Evolutionary conservation across 2,329 filamentous ascomycete genomes (phyloP).

Genomic region (Diplodia intermedia): DNA sequence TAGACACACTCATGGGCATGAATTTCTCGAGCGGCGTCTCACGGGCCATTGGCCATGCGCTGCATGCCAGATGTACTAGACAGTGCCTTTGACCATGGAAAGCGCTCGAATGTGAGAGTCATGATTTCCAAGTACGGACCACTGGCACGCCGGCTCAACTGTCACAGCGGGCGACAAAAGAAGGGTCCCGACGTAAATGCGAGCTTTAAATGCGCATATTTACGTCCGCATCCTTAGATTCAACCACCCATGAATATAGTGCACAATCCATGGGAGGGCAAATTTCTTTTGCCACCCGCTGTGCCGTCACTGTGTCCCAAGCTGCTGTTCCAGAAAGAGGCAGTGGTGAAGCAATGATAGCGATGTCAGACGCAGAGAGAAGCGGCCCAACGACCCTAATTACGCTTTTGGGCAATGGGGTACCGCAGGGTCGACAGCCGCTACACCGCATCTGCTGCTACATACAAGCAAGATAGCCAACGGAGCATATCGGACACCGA

Average conservation of each 20-base stretch:
- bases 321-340: not conserved
- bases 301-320: not conserved
- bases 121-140: not conserved
- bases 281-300: too few relatives aligned
- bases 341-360: not conserved
- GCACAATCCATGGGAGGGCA: too few relatives aligned
- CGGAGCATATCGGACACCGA: not conserved
- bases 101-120: conserved; percentile 1
- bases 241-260: too few relatives aligned
- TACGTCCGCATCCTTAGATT: too few relatives aligned
- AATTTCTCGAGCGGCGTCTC: not conserved
- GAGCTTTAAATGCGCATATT: too few relatives aligned
- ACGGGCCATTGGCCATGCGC: not conserved
- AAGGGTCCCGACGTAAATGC: too few relatives aligned
- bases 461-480: not conserved
- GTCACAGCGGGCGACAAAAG: too few relatives aligned
- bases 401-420: not conserved
- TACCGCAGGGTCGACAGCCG: not conserved
- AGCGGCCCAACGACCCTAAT: not conserved
- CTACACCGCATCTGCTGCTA: not conserved
- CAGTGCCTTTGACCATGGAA: not conserved
- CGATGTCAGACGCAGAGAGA: not conserved
- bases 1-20: not conserved
- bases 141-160: not conserved
- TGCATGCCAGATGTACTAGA: not conserved